Base-by-base conservation (phyloP, 371 early-diverging fungal species). In the Syncephalastrum racemosum region DNA sequence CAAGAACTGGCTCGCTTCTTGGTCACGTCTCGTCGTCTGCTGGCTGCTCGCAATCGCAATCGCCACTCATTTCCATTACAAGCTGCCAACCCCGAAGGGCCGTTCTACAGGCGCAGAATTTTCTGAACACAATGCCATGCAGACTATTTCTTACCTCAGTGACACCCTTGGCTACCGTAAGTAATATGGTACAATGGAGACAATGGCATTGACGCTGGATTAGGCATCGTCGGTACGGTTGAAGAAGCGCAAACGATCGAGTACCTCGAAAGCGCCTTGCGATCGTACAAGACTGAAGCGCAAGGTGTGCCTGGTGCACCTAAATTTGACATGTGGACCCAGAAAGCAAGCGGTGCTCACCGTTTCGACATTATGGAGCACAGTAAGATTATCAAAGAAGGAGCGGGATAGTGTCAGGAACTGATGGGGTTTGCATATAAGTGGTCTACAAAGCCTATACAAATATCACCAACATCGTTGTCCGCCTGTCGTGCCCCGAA, bases 401-500 rank as follows among this genome's bases (percentile, higher is more conserved):
- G 5, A 10, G 46, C 20, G 12, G 27, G 24, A 14, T 18, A 39
- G 43, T 15, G 10, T 12, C 20, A 39, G 25, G 23, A 47, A 49
- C 45, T 31, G 18, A 36, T 13, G 13, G 1, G 16, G 2, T 10
- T 6, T 58, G 44, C 25, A 43, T 22, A 20, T 54, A 84, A 84
- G 85, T 84, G 74, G 83, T 85, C 7, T 69, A 83, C 54, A 83
- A 83, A 63, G 80, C 77, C 56, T 90, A 88, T 59, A 77, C 78
- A 20, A 87, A 89, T 60, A 76, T 89, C 53, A 86, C 90, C 46
- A 89, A 89, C 59, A 81, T 91, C 48, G 76, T 88, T 60, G 91
- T 86, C 18, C 82, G 85, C 4, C 66, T 91, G 15, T 84, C 88
- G 14, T 89, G 89, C 56, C 86, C 86, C 5, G 77, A 77, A 18